Conservation (phyloP, 2,329 filamentous ascomycete genomes). For the Chrysoporthe cubensis region DNA sequence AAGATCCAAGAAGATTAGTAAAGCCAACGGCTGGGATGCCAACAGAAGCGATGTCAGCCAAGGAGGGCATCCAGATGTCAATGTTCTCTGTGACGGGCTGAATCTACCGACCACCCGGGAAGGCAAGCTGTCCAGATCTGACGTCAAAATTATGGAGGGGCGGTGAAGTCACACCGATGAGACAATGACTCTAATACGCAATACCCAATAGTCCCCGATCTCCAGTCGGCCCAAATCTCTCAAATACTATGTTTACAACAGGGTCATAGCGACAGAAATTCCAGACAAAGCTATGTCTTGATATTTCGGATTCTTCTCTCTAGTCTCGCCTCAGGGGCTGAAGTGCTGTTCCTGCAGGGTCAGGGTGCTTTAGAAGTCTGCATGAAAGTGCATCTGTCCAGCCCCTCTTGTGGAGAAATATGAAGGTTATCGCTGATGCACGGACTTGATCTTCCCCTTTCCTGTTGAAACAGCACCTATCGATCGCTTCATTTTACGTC, state of each 20-base stretch:
- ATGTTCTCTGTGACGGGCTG: background rate
- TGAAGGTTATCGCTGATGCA: too few relatives aligned
- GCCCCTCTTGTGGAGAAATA: too few relatives aligned
- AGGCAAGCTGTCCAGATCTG: background rate
- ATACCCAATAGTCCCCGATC: background rate
- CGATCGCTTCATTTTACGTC: too few relatives aligned
- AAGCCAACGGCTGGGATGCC: background rate
- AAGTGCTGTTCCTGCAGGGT: too few relatives aligned
- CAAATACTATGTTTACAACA: background rate
- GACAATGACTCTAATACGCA: background rate
- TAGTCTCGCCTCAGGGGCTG: too few relatives aligned
- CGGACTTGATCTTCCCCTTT: too few relatives aligned
- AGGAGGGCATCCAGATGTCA: background rate
- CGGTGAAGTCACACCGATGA: background rate
- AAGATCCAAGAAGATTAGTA: background rate
- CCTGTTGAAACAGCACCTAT: too few relatives aligned
- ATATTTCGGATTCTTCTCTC: too few relatives aligned
- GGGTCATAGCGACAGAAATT: too few relatives aligned
- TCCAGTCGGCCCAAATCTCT: background rate
- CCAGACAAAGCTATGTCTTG: too few relatives aligned
- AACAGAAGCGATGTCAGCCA: background rate
- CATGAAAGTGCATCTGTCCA: too few relatives aligned
- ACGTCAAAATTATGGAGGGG: background rate
- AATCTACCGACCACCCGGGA: background rate
- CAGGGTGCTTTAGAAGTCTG: too few relatives aligned